Conservation (phyloP, 495 filamentous ascomycete species). For the Neurospora tetrasperma region DNA sequence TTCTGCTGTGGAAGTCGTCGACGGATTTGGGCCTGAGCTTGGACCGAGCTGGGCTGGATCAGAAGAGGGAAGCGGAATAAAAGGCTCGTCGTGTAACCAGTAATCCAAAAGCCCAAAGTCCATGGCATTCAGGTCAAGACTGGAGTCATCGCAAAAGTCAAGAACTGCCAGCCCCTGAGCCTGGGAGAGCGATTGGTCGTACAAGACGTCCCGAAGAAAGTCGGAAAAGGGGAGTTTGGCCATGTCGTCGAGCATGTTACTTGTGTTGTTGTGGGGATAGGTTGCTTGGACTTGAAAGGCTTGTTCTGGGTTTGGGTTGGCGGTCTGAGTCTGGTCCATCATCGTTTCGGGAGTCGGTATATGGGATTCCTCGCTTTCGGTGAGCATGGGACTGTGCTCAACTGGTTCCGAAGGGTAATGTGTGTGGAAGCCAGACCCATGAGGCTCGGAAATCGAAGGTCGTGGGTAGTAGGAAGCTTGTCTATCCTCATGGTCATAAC, state of each 20-base stretch:
- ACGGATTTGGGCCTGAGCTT: not conserved
- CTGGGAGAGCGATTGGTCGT: slow-evolving; percentile 23
- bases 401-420: not conserved
- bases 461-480: not conserved
- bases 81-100: slow-evolving; percentile 19
- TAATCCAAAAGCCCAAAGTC: slow-evolving; percentile 49
- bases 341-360: slow-evolving; percentile 21
- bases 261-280: slow-evolving; percentile 7
- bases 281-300: not conserved
- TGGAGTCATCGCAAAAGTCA: slow-evolving; percentile 42
- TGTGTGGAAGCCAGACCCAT: not conserved
- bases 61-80: not conserved
- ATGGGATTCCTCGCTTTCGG: slow-evolving; percentile 17
- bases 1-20: not conserved
- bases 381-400: slow-evolving; percentile 2
- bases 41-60: not conserved
- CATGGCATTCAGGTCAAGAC: slow-evolving; percentile 49
- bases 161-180: slow-evolving; percentile 28
- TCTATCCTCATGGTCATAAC: slow-evolving; percentile 1
- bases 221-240: slow-evolving; percentile 22
- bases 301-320: not conserved
- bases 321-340: slow-evolving; percentile 11
- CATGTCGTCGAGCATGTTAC: slow-evolving; percentile 8
- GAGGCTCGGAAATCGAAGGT: not conserved
- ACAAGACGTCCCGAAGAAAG: slow-evolving; percentile 29